Evolutionary conservation across 2,329 filamentous ascomycete species (phyloP).

Genomic region (Cladosporium sp.): DNA sequence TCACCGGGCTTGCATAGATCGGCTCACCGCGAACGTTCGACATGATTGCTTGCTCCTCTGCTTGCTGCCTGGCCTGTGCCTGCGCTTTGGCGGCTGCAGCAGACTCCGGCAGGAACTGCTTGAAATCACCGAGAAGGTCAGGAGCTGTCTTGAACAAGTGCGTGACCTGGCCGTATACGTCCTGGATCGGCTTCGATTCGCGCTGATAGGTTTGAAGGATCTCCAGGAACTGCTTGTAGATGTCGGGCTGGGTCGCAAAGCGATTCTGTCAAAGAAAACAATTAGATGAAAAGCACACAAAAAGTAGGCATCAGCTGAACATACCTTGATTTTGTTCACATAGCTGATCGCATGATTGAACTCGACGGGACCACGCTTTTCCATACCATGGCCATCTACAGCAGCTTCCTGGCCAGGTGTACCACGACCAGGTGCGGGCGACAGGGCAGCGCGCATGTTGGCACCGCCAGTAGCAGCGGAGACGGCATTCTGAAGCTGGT

Average conservation of each 20-base stretch:
- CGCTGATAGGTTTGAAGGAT: slow-evolving; percentile 97
- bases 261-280: slow-evolving; percentile 66
- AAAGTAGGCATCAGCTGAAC: slow-evolving; percentile 25
- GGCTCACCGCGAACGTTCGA: slow-evolving; percentile 59
- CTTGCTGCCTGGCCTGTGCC: slow-evolving; percentile 54
- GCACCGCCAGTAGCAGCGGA: slow-evolving; percentile 51
- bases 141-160: slow-evolving; percentile 89
- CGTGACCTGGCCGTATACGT: slow-evolving; percentile 96
- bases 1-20: slow-evolving; percentile 36
- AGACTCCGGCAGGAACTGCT: slow-evolving; percentile 95
- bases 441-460: slow-evolving; percentile 47
- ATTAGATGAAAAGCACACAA: neutral
- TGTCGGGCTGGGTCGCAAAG: slow-evolving; percentile 93
- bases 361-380: slow-evolving; percentile 90
- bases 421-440: slow-evolving; percentile 43
- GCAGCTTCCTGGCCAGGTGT: slow-evolving; percentile 49
- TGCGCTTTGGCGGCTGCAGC: slow-evolving; percentile 62
- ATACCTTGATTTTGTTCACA: slow-evolving; percentile 98
- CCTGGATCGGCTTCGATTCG: slow-evolving; percentile 96
- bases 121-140: slow-evolving; percentile 95
- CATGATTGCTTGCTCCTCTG: slow-evolving; percentile 65
- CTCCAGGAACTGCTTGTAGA: slow-evolving; percentile 98
- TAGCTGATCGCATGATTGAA: slow-evolving; percentile 99
- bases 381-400: slow-evolving; percentile 51
- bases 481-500: slow-evolving; percentile 62